A percentile compares a stretch with the other conserved stretches of the same genome.
These are phyloP conservation scores for Pachyrhizus erosus DNA, from an alignment of 306 rosid species.

Conservation along the genomic window DNA sequence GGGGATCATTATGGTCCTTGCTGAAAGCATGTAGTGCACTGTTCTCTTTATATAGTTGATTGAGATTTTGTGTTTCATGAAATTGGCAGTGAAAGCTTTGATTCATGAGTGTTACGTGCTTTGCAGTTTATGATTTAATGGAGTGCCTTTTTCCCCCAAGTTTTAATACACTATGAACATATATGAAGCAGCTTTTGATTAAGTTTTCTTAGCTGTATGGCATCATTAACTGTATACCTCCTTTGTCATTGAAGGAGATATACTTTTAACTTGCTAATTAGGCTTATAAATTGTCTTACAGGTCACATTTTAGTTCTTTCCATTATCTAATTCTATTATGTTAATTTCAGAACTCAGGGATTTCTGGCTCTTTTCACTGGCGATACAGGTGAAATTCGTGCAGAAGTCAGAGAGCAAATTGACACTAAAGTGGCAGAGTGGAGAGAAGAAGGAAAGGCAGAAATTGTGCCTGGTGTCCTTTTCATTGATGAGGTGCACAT, in stretches of 20 bases:
- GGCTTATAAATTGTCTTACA: not conserved
- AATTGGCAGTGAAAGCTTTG: not conserved
- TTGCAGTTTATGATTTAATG: not conserved
- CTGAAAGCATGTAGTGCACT: not conserved
- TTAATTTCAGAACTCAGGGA: constrained; percentile 85
- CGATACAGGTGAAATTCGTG: constrained; percentile 96
- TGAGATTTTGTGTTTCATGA: not conserved
- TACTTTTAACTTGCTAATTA: constrained; percentile 5
- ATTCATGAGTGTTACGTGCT: not conserved
- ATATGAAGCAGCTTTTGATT: not conserved
- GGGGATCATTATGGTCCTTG: not conserved
- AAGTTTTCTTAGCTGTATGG: not conserved
- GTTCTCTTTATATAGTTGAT: constrained; percentile 3
- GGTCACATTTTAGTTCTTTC: constrained; percentile 4
- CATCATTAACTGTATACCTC: not conserved
- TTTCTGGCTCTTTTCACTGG: constrained; percentile 97
- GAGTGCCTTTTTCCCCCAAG: not conserved
- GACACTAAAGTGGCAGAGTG: constrained; percentile 99
- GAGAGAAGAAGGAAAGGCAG: constrained; percentile 99
- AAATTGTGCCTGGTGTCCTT: constrained; percentile 95
- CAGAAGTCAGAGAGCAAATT: constrained; percentile 98
- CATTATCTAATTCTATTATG: constrained; percentile 34
- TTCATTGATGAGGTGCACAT: constrained; percentile 97
- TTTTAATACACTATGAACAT: not conserved
- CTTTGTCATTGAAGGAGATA: not conserved